Conservation (phyloP, 768 basidiomycete genomes). For the Tephrocybe sp. region DNA sequence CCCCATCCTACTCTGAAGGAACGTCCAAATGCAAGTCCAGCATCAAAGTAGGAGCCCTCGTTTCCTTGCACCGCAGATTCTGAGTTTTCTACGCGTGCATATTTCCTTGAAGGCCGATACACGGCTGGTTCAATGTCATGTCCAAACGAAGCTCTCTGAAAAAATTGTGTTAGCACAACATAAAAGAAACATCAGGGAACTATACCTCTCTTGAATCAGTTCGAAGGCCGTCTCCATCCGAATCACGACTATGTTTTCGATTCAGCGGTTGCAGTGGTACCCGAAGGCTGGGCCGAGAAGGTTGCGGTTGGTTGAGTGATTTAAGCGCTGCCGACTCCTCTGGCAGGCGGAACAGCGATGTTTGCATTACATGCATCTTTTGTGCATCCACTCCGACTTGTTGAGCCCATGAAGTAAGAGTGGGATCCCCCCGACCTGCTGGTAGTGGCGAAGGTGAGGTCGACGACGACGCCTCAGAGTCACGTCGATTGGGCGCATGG, state of each 20-base stretch:
- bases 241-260: slow-evolving; percentile 77
- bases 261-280: slow-evolving; percentile 39
- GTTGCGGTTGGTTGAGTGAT: slow-evolving; percentile 46
- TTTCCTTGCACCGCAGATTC: slow-evolving; percentile 61
- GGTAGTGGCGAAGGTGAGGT: slow-evolving; percentile 33
- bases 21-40: slow-evolving; percentile 80
- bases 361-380: slow-evolving; percentile 92
- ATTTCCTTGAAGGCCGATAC: slow-evolving; percentile 79
- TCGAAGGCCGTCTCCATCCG: slow-evolving; percentile 67
- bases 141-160: slow-evolving; percentile 77
- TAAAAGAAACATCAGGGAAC: not conserved
- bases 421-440: slow-evolving; percentile 37
- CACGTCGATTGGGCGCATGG: slow-evolving; percentile 20
- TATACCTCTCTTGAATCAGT: slow-evolving; percentile 59
- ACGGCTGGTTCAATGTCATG: slow-evolving; percentile 63
- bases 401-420: slow-evolving; percentile 68
- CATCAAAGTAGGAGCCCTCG: slow-evolving; percentile 72
- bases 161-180: slow-evolving; percentile 5
- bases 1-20: slow-evolving; percentile 94
- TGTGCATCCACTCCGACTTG: slow-evolving; percentile 79
- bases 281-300: slow-evolving; percentile 31
- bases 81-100: slow-evolving; percentile 67
- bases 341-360: slow-evolving; percentile 75
- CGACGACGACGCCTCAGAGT: slow-evolving; percentile 30
- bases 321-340: slow-evolving; percentile 69